Base-by-base conservation (phyloP, 495 filamentous ascomycete species). In the Aspergillus biplanus region DNA sequence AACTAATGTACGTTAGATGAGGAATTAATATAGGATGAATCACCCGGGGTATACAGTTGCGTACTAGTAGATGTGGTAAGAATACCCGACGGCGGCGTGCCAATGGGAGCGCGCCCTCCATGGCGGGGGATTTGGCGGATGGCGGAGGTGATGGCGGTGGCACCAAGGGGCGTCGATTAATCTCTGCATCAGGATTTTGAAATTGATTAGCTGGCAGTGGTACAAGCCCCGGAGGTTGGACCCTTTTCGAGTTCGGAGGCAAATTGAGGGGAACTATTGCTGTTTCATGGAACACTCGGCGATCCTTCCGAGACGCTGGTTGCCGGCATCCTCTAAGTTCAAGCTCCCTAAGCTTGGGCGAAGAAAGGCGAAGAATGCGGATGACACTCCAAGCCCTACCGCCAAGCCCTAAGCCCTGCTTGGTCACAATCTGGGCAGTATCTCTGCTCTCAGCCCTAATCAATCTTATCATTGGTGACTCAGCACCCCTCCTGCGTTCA, bases 1-100 rank as follows among this genome's bases (percentile, higher is more conserved):
- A 15, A 32, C 48, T 60, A 60, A 52, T 52, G 48, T 32, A 47
- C 21, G 39, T 31, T 62, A 62, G 33, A 62, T 62, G 33, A 42
- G 56, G 60, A 16, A 34, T 16, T 33, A 56, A 62, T 56, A 48
- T 37, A 37, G 44, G 46, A 21, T 50, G 33, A 54, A 34, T 54
- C 52, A 54, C 6, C 52, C 46, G 33, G 47, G 1, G 46, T 46
- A 27, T 16, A 5, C 18, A 27, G n/a, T 18, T 18, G 50, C 13
- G 34, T 11, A 48, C 42, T 37, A 53, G 27, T 48, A 27, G 60
- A 15, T 13, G 31, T 50, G 60, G 60, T 7, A 56, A 56, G 4
- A 50, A 56, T 57, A 62, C n/a, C 15, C 60, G 44, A 62, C 18
- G 2, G 6, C 1, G 5, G 7, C 8, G 3, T 50, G 31, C 60